These are phyloP conservation scores for Saccharomyces cerevisiae DNA, from an alignment of 805 yeast genomes.

Conservation along the genomic window DNA sequence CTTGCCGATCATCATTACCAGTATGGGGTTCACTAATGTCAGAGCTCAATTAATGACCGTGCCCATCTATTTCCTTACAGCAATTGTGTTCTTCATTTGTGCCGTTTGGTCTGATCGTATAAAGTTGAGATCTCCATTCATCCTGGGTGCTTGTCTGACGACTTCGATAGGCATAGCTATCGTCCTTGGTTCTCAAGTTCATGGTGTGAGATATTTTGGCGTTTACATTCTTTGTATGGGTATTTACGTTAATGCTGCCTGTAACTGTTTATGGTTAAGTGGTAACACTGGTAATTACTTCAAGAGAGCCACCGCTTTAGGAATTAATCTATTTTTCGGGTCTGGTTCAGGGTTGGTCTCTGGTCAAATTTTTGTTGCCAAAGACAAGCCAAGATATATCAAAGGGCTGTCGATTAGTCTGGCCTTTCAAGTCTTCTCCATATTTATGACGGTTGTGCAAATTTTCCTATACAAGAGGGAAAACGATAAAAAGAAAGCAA, in stretches of 20 bases:
- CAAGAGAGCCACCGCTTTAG: conserved; percentile 35
- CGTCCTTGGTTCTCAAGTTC: conserved; percentile 25
- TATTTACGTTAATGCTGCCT: conserved; percentile 34
- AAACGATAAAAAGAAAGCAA: conserved; percentile 31
- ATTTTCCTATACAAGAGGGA: conserved; percentile 28
- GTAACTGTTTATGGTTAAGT: conserved; percentile 34
- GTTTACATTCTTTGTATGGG: conserved; percentile 34
- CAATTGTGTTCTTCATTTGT: conserved; percentile 53
- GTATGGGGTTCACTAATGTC: conserved; percentile 48
- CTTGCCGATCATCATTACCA: conserved; percentile 30
- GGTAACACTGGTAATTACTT: conserved; percentile 35
- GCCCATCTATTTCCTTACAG: conserved; percentile 77
- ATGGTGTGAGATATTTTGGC: conserved; percentile 34
- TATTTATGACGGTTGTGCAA: conserved; percentile 31
- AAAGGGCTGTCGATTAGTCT: conserved; percentile 37
- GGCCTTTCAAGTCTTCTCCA: conserved; percentile 37
- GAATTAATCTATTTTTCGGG: conserved; percentile 32
- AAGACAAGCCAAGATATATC: conserved; percentile 35
- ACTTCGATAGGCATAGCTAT: conserved; percentile 31
- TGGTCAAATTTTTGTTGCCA: conserved; percentile 31
- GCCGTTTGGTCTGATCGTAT: conserved; percentile 56
- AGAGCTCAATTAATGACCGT: conserved; percentile 74
- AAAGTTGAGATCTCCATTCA: conserved; percentile 38
- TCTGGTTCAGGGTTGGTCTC: conserved; percentile 33
- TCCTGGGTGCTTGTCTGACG: conserved; percentile 29